A percentile compares a stretch with the other conserved stretches of the same genome.
phyloP scores from a whole-genome alignment of 495 filamentous ascomycete genomes.

The Antarctomyces pellizariae region DNA sequence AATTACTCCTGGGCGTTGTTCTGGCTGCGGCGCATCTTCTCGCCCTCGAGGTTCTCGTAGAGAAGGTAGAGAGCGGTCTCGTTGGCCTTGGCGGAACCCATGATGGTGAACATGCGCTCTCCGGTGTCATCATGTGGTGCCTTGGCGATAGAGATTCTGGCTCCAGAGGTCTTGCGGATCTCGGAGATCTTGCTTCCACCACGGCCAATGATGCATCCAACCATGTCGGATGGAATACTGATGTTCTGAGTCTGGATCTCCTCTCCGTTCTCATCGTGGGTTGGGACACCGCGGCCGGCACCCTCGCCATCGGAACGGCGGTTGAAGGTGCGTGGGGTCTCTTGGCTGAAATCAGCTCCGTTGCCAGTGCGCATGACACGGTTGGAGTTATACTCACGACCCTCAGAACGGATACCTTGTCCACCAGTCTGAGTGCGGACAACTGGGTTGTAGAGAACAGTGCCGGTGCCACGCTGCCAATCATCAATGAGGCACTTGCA shows the following conservation, averaged over 20 bases:
- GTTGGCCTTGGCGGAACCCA: conserved; percentile 74
- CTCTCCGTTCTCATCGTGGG: conserved; percentile 84
- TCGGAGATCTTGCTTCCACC: conserved; percentile 91
- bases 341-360: conserved; percentile 90
- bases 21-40: conserved; percentile 90
- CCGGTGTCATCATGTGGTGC: conserved; percentile 91
- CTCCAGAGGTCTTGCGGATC: conserved; percentile 86
- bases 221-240: conserved; percentile 97
- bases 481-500: conserved; percentile 97
- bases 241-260: conserved; percentile 98
- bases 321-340: conserved; percentile 32
- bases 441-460: conserved; percentile 87
- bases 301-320: conserved; percentile 67
- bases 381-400: conserved; percentile 28
- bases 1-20: conserved; percentile 37
- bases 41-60: conserved; percentile 96
- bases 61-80: conserved; percentile 89
- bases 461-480: conserved; percentile 87
- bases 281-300: conserved; percentile 45
- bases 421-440: conserved; percentile 47
- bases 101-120: conserved; percentile 99
- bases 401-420: conserved; percentile 19
- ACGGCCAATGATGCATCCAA: conserved; percentile 95
- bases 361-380: conserved; percentile 91
- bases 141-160: conserved; percentile 95